Evolutionary conservation across 805 yeast species (phyloP), one percentile per base, ranked within the genome.

Genomic region (Clavispora fructus): DNA sequence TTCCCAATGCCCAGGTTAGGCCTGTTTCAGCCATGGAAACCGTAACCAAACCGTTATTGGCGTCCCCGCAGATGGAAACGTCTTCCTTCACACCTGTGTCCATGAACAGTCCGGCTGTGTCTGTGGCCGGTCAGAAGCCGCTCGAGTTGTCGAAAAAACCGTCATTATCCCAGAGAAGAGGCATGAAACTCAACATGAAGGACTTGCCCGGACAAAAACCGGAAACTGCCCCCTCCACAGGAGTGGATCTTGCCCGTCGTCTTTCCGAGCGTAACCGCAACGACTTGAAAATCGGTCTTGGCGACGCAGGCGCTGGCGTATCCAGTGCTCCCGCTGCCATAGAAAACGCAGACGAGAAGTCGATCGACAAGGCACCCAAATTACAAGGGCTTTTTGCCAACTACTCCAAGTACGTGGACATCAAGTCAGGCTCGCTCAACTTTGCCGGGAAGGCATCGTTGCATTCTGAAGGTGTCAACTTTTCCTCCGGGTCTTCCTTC

Each of bases 381-480:
- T 63, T 79, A 11, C 73, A 72, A 42, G 90, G 90, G 12, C 64
- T 85, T 43, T 91, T 94, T 69, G 85, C 91, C 10, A 82, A 84
- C 60, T 94, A 87, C 63, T 80, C 95, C 23, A 85, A 88, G 59
- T 92, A 88, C 61, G 79, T 94, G 41, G 98, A 94, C 65, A 84
- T 92, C 55, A 87, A 89, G 60, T 85, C 95, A 0, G 99, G 99
- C 3, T 82, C 91, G 3, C 76, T 94, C 47, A 91, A 88, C 58
- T 94, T 94, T 64, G 85, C 91, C 1, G 98, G 97, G 13, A 94
- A 94, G 62, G 88, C 97, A 4, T 88, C 96, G 1, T 68, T 94
- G 41, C 94, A 91, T 57, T 85, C 97, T 0, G 81, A 87, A 53
- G 99, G 99, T 40, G 84, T 94, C 42, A 94, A 90, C 62, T 94